phyloP scores from a whole-genome alignment of 352 stramenopile genomes.

The Globisporangium parvum region DNA sequence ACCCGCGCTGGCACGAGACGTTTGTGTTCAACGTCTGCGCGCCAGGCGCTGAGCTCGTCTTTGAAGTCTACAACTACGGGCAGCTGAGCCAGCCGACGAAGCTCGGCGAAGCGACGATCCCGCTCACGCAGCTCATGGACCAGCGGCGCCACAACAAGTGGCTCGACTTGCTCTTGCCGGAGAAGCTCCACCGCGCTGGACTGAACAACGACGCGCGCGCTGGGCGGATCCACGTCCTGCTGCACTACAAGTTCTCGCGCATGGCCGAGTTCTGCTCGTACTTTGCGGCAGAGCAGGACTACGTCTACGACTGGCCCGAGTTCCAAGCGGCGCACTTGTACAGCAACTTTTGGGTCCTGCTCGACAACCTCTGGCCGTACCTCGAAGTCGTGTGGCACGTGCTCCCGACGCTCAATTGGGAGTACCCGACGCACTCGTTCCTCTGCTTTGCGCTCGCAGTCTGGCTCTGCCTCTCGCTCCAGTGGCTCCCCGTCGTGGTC shows the following conservation, averaged over 20 bases:
- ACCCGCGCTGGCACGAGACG: slow-evolving; percentile 82
- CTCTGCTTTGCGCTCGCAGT: slow-evolving; percentile 82
- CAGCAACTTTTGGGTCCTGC: slow-evolving; percentile 83
- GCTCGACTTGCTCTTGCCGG: slow-evolving; percentile 71
- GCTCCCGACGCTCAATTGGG: slow-evolving; percentile 80
- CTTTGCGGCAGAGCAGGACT: slow-evolving; percentile 62
- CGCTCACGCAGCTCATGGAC: slow-evolving; percentile 78
- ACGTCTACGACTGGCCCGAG: slow-evolving; percentile 74
- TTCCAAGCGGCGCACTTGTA: slow-evolving; percentile 81
- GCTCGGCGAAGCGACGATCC: slow-evolving; percentile 70
- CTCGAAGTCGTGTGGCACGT: slow-evolving; percentile 80
- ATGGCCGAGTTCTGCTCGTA: slow-evolving; percentile 83
- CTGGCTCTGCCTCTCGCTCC: slow-evolving; percentile 77
- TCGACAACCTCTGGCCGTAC: slow-evolving; percentile 83
- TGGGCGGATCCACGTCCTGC: slow-evolving; percentile 71
- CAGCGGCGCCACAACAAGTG: slow-evolving; percentile 85
- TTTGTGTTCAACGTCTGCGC: slow-evolving; percentile 87
- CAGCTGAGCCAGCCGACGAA: slow-evolving; percentile 81
- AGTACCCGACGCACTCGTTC: slow-evolving; percentile 77
- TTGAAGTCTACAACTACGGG: slow-evolving; percentile 84
- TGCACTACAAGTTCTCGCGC: slow-evolving; percentile 86
- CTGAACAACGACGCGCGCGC: slow-evolving; percentile 82
- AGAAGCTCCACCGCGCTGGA: slow-evolving; percentile 72
- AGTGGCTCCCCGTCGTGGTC: slow-evolving; percentile 76
- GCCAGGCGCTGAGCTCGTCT: slow-evolving; percentile 68